Percentiles rank a stretch among this genome's conserved stretches.
phyloP scores from a whole-genome alignment of 345 rosid species.

The Populus simonii region DNA sequence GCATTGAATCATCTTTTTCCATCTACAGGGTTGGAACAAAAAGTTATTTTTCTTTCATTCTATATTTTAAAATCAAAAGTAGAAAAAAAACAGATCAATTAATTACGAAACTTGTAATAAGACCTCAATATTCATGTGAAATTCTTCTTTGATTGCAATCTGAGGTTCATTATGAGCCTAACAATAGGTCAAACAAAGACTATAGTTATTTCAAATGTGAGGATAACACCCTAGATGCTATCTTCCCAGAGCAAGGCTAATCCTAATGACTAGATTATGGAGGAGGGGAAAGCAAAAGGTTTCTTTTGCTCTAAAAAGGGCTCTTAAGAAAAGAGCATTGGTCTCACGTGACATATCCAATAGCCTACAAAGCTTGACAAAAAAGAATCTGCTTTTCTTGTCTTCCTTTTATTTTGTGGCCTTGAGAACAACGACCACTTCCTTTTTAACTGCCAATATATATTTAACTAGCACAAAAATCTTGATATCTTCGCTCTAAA shows the following conservation, averaged over 20 bases:
- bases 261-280: background rate
- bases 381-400: constrained; percentile 28
- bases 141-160: background rate
- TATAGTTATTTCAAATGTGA: background rate
- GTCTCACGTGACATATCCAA: constrained; percentile 17
- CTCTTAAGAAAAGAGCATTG: background rate
- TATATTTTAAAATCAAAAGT: background rate
- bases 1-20: background rate
- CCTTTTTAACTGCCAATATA: constrained; percentile 18
- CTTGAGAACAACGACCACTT: constrained; percentile 46
- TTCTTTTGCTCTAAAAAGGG: background rate
- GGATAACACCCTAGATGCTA: background rate
- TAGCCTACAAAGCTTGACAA: constrained; percentile 36
- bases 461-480: constrained; percentile 10
- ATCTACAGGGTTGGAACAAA: background rate
- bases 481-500: constrained; percentile 35
- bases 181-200: background rate
- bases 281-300: background rate
- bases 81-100: background rate
- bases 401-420: constrained; percentile 27
- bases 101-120: background rate
- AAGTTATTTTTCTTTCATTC: background rate
- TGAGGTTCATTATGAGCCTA: background rate
- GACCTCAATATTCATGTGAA: background rate
- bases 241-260: background rate